Evolutionary conservation across 148 eudicot species (phyloP).

Genomic region (Euryodendron excelsum): DNA sequence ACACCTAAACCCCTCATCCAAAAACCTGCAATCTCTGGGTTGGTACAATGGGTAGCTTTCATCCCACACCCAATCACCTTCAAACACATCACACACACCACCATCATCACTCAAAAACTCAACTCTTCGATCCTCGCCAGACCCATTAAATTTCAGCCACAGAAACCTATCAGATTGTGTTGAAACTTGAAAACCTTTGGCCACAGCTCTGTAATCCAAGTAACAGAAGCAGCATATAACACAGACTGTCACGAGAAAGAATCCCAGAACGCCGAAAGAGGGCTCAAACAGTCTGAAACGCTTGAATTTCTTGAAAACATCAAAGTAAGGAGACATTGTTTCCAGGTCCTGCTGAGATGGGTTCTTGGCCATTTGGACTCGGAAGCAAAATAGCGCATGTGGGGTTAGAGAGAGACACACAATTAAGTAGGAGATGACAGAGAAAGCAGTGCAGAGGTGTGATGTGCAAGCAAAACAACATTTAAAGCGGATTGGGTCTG

Average conservation of each 20-base stretch:
- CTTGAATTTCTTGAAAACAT: conserved; percentile 48
- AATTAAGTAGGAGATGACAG: neutral
- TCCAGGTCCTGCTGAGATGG: conserved; percentile 32
- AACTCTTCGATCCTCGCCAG: conserved; percentile 13
- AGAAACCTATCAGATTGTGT: conserved; percentile 32
- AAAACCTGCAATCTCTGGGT: conserved; percentile 63
- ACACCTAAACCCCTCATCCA: conserved; percentile 86
- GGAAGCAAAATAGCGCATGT: no score
- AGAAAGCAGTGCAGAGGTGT: conserved; percentile 11
- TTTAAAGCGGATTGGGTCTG: conserved; percentile 16
- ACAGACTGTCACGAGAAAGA: conserved; percentile 37
- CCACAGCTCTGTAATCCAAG: conserved; percentile 56
- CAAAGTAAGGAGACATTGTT: conserved; percentile 12
- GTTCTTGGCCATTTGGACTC: neutral
- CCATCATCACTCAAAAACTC: conserved; percentile 38
- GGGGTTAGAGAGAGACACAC: neutral
- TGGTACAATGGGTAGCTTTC: conserved; percentile 76
- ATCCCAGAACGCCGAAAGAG: conserved; percentile 53
- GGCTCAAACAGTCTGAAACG: conserved; percentile 58
- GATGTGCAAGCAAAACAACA: conserved; percentile 20
- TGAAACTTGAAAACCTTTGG: conserved; percentile 37
- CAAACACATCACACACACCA: conserved; percentile 67
- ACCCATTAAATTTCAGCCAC: conserved; percentile 37
- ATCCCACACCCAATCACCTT: conserved; percentile 97
- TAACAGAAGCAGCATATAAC: conserved; percentile 53